phyloP scores from a whole-genome alignment of 352 stramenopile genomes.

The Pythium monospermum region DNA sequence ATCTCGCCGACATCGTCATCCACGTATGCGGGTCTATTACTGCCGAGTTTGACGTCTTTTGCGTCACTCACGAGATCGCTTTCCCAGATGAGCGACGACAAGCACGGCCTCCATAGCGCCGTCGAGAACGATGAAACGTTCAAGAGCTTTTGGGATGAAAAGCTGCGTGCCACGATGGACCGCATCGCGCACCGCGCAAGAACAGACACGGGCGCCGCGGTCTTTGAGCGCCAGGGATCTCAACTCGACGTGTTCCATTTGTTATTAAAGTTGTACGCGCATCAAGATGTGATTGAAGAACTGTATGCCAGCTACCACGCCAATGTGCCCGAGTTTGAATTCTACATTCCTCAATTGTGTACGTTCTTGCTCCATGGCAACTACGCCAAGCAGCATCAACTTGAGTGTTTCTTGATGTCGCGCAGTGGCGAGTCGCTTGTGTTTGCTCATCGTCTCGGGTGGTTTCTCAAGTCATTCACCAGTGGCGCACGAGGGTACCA shows the following conservation, averaged over 20 bases:
- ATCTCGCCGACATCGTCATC: conserved; percentile 6
- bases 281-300: conserved; percentile 76
- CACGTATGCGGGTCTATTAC: conserved; percentile 6
- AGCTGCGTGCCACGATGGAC: conserved; percentile 59
- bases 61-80: conserved; percentile 15
- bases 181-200: conserved; percentile 32
- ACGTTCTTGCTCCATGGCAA: conserved; percentile 83
- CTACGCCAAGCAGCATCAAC: conserved; percentile 77
- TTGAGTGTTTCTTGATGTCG: conserved; percentile 86
- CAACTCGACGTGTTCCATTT: conserved; percentile 61
- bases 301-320: conserved; percentile 66
- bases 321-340: conserved; percentile 73
- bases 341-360: conserved; percentile 88
- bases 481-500: conserved; percentile 54
- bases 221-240: conserved; percentile 15
- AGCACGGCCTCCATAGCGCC: background rate
- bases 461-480: conserved; percentile 88
- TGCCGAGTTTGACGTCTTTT: conserved; percentile 20
- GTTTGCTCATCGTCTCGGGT: conserved; percentile 81
- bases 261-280: conserved; percentile 72
- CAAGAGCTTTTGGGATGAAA: conserved; percentile 76
- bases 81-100: conserved; percentile 6
- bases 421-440: conserved; percentile 73
- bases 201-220: conserved; percentile 9
- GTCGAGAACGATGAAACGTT: conserved; percentile 57